Evolutionary conservation across 805 yeast genomes (phyloP), one percentile per base, ranked within the genome.

Genomic region (Candida quercuum): DNA sequence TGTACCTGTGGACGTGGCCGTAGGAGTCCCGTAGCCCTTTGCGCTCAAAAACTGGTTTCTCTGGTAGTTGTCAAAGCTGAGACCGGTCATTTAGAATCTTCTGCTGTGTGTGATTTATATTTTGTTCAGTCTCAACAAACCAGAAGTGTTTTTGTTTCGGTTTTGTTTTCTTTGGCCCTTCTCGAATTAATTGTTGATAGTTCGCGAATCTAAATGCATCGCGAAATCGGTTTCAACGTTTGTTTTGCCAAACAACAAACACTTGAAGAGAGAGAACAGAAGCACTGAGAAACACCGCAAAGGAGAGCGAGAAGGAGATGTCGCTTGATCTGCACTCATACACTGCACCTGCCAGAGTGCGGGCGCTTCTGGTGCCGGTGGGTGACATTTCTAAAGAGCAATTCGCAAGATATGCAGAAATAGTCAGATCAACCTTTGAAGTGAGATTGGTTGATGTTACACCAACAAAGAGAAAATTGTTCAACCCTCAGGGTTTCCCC

Each of bases 1-100:
- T n/a, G 99, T 93, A 69, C 99, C 99, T 2, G 99, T 93, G 17
- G 97, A 87, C 1, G 99, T 93, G 26, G 96, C 95, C 46, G 72
- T 81, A 37, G 98, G 97, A 25, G 77, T 67, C 4, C 81, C 76
- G 52, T 73, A 76, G 11, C 97, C 96, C 47, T 78, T 72, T 17
- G 81, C 67, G 14, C 83, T 71, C 38, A 93, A 71, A 49, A 67
- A 79, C 42, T 74, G 76, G 63, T 93, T 93, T 71, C 99, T 83
- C 61, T 87, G 95, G 61, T 74, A 86, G 64, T 93, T 89, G 53
- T 91, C 98, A 61, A 93, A 91, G 52, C 87, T 81, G 40, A 91
- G 75, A 25, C 99, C 99, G 4, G 87, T 76, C 96, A 89, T 88
- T 43, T 28, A 17, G 22, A 35, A 34, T 28, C 12, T 14, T 16